phyloP scores from a whole-genome alignment of 2,329 filamentous ascomycete genomes.

The Lizonia empirigonia region DNA sequence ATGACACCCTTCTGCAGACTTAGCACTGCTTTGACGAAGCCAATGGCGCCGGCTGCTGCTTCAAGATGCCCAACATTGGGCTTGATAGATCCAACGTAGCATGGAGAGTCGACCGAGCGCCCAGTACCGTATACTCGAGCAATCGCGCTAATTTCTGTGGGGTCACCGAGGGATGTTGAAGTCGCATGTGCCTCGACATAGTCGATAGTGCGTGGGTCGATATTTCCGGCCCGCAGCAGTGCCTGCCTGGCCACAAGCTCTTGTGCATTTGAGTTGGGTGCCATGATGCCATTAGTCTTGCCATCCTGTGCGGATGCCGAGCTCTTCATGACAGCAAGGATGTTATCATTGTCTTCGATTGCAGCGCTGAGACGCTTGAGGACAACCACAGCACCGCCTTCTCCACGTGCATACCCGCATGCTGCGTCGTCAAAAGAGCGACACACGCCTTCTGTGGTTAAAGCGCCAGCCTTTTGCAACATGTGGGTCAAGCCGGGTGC shows the following conservation, averaged over 20 bases:
- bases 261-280: conserved; percentile 42
- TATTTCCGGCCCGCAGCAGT: conserved; percentile 5
- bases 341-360: conserved; percentile 34
- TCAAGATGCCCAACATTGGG: conserved; percentile 53
- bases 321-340: conserved; percentile 39
- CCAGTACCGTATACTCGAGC: conserved; percentile 14
- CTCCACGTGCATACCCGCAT: conserved; percentile 40
- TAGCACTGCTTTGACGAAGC: conserved; percentile 48
- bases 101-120: conserved; percentile 4
- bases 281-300: conserved; percentile 45
- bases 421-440: conserved; percentile 42
- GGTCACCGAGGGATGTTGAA: conserved; percentile 60
- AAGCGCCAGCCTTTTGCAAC: conserved; percentile 34
- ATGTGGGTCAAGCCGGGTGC: conserved; percentile 43
- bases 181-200: conserved; percentile 50
- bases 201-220: conserved; percentile 16
- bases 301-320: conserved; percentile 42
- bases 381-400: conserved; percentile 39
- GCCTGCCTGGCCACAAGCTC: conserved; percentile 30
- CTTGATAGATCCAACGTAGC: conserved; percentile 27
- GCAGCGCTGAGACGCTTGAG: conserved; percentile 38
- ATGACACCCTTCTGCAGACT: conserved; percentile 46
- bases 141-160: conserved; percentile 29
- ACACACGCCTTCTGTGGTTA: conserved; percentile 39
- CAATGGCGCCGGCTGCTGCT: conserved; percentile 46